phyloP scores from a whole-genome alignment of 306 rosid species.

The Hippophae rhamnoides region DNA sequence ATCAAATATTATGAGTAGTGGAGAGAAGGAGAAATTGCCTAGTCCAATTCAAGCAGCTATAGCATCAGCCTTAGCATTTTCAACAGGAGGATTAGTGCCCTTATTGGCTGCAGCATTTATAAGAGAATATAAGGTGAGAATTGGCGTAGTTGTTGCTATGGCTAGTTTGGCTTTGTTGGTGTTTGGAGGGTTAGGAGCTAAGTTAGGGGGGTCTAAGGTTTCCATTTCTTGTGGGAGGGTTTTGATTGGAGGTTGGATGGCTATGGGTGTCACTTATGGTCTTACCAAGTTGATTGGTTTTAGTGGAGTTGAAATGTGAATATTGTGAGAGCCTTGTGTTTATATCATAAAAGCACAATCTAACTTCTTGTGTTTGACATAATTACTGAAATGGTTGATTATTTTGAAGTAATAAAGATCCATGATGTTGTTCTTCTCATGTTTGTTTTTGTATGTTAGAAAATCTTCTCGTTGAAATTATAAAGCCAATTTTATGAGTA shows the following conservation, averaged over 20 bases:
- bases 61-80: constrained; percentile 37
- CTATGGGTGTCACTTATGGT: constrained; percentile 43
- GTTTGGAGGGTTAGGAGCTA: constrained; percentile 37
- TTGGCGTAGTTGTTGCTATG: constrained; percentile 19
- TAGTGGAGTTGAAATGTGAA: constrained; percentile 14
- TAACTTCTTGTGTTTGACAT: no score
- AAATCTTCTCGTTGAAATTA: no score
- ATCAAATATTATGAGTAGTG: background rate
- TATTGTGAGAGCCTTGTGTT: background rate
- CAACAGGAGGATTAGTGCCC: constrained; percentile 33
- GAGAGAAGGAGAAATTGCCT: constrained; percentile 19
- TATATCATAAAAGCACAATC: no score
- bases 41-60: constrained; percentile 35
- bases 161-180: constrained; percentile 31
- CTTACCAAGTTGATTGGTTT: constrained; percentile 23
- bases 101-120: constrained; percentile 28
- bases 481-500: no score
- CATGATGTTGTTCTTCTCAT: no score
- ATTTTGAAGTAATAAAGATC: no score
- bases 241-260: constrained; percentile 44
- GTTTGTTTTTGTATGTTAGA: no score
- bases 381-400: no score
- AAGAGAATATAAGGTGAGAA: constrained; percentile 16
- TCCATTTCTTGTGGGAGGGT: constrained; percentile 27
- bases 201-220: constrained; percentile 22